phyloP scores from a whole-genome alignment of 306 rosid species.

The Dryas octopetala region DNA sequence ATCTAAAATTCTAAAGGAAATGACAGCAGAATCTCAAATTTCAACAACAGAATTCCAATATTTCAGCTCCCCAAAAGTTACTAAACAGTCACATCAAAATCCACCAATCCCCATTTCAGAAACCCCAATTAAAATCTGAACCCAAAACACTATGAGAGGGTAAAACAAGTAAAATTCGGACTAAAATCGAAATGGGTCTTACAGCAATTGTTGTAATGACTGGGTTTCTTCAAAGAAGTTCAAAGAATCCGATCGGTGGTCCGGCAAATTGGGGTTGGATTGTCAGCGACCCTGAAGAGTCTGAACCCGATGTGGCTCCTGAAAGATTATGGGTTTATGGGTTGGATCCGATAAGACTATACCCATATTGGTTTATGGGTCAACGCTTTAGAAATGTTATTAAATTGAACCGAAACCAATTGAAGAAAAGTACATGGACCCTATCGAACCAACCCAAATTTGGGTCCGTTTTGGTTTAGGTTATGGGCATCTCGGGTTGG shows the following conservation, averaged over 20 bases:
- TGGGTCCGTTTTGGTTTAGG: neutral
- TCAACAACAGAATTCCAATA: neutral
- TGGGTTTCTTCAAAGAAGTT: neutral
- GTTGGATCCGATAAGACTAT: constrained; percentile 44
- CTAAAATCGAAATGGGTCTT: constrained; percentile 17
- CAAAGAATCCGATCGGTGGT: constrained; percentile 43
- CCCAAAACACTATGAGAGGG: neutral
- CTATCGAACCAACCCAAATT: neutral
- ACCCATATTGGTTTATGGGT: constrained; percentile 24
- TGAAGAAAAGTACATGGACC: no score
- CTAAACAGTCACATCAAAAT: constrained; percentile 6
- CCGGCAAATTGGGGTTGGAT: constrained; percentile 44
- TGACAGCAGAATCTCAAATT: neutral
- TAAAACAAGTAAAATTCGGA: neutral
- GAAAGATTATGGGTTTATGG: constrained; percentile 49
- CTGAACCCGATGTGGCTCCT: constrained; percentile 41
- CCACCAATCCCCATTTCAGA: neutral
- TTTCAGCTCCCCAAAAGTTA: constrained; percentile 5
- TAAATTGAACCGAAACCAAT: neutral
- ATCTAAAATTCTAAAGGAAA: neutral
- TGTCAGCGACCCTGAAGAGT: constrained; percentile 26
- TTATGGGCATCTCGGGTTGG: neutral
- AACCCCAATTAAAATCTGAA: neutral
- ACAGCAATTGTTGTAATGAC: constrained; percentile 19
- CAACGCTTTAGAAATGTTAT: neutral